Base-by-base conservation (phyloP, 371 early-diverging fungal genomes). In the Fennellomyces sp. region DNA sequence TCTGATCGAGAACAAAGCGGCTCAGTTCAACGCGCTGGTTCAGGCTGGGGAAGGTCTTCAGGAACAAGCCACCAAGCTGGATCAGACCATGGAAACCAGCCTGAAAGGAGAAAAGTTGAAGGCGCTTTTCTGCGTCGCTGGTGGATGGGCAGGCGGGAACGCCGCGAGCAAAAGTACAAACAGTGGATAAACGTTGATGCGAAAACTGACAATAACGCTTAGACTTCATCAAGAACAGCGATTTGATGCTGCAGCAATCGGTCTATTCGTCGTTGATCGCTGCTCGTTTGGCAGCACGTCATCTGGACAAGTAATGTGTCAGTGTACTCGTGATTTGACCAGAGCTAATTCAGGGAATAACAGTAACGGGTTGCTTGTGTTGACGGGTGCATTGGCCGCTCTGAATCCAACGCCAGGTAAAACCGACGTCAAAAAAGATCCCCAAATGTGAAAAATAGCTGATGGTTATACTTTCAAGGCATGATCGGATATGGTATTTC, bases 131-230 rank as follows among this genome's bases (percentile, higher is more conserved):
- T 94, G 94, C 70, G 97, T 94, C 5, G 97, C 98, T 30, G 98
- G 98, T 53, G 98, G 98, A 28, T 98, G 96, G 95, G 93, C 91
- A 29, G 96, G 96, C 38, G 98, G 98, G n/a, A 94, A 92, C 65
- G 88, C 94, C 23, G 80, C 80, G 7, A 83, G 81, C 66, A 64
- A 75, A 56, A 87, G 92, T 91, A 80, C n/a, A n/a, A n/a, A n/a
- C n/a, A 25, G 68, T 5, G 15, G 26, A 19, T 0, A 52, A 35
- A 19, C 21, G 36, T 15, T 25, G 17, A 1, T 33, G 13, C 15
- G 27, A 27, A 21, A 2, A 23, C 23, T 45, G 13, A 15, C 5
- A 30, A n/a, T 42, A 23, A 7, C 27, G 19, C 5, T 5, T 72
- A 90, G 91, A 82, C 3, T 85, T 96, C 38, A 82, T 94, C 53